Evolutionary conservation across 148 eudicot genomes (phyloP), one percentile per base, ranked within the genome.

Genomic region (Camellia lanceoleosa): DNA sequence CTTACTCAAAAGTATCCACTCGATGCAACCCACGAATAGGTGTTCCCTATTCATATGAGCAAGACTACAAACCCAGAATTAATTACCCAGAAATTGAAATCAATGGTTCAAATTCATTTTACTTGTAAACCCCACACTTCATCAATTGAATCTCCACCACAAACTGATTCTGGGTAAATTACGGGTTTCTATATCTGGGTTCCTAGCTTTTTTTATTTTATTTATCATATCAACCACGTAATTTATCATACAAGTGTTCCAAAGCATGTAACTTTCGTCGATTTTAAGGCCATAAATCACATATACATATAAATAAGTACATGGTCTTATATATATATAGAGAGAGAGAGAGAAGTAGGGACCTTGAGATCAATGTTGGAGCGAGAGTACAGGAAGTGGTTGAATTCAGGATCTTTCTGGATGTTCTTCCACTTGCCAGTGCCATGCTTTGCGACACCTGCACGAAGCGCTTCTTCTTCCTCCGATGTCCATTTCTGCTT

Each of bases 321-420:
- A 30, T 11, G 11, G 7, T 41, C 73, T 1, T 2, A 41, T 15
- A 16, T 3, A 16, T 51, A n/a, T 16, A 66, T 16, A 23, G 7
- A 66, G 3, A 67, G 18, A 71, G 56, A 49, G 68, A 42, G 16
- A 65, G 10, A 74, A 18, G 19, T 8, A 11, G 11, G 7, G 55
- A 94, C 98, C 97, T 93, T 95, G 83, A 95, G 96, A 80, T 95
- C 98, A 71, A 95, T 93, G 79, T 95, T 95, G 83, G 98, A 91
- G 73, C 98, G 97, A 83, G 92, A 85, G 61, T 80, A 83, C 55
- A 95, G 94, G 38, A 77, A 80, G 54, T 79, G 81, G 73, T 89
- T 88, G 81, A 95, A 95, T 14, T 90, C 89, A 4, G 94, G 93
- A 83, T 95, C 98, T 80, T 87, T 87, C 78, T 89, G 98, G 59